These are phyloP conservation scores for Gaeumannomyces tritici DNA, from an alignment of 2,329 filamentous ascomycete genomes.

Conservation along the genomic window DNA sequence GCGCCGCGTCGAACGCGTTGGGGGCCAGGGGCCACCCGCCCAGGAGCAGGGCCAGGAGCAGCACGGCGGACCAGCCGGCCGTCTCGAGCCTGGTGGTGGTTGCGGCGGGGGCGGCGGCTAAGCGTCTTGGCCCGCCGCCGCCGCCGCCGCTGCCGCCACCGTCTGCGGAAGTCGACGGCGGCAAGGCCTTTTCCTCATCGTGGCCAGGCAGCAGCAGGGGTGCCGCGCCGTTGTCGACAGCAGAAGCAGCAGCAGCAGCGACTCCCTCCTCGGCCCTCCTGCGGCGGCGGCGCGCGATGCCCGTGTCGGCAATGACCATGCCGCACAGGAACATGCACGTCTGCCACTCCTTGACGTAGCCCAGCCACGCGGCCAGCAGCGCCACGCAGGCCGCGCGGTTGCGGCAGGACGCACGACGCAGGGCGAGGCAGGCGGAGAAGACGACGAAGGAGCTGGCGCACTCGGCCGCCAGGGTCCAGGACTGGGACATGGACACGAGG, in stretches of 20 bases:
- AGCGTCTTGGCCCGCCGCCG: too few species aligned
- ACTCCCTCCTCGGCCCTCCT: too few species aligned
- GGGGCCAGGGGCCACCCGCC: neutral
- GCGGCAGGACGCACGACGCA: conserved; percentile 6
- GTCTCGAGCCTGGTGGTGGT: too few species aligned
- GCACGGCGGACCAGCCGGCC: neutral
- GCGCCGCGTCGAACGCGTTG: neutral
- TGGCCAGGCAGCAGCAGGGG: too few species aligned
- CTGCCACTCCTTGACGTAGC: neutral
- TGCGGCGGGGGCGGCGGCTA: too few species aligned
- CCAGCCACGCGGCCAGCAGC: neutral
- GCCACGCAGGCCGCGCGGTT: neutral
- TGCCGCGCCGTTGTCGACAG: too few species aligned
- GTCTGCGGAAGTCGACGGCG: too few species aligned
- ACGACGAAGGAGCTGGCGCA: conserved; percentile 33
- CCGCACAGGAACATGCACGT: neutral
- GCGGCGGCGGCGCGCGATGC: too few species aligned
- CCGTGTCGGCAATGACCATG: neutral
- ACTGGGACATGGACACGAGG: too few species aligned
- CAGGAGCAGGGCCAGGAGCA: neutral
- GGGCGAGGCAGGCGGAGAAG: conserved; percentile 26
- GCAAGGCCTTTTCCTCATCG: too few species aligned
- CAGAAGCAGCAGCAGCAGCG: too few species aligned
- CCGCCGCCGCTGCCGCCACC: too few species aligned
- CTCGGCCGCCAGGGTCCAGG: conserved; percentile 41